A percentile compares a stretch with the other conserved stretches of the same genome.
Evolutionary conservation across 2,329 filamentous ascomycete genomes (phyloP).

Genomic region (Dactylellina drechsleri): DNA sequence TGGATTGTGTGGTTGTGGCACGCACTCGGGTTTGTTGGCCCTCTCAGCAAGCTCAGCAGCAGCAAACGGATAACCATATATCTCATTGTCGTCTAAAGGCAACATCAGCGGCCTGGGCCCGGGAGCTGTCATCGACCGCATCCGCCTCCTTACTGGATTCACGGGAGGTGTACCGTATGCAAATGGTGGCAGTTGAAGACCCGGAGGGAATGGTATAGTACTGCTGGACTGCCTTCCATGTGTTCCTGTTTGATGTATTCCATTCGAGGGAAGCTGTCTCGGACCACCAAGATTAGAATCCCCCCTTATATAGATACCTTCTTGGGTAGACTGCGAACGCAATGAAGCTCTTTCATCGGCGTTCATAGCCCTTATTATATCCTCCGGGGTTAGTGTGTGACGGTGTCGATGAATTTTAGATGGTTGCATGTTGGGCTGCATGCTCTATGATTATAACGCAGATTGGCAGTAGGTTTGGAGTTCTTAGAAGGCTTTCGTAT

Average conservation of each 20-base stretch:
- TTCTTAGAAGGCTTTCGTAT: too few species aligned
- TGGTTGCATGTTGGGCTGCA: not conserved
- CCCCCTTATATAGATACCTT: too few species aligned
- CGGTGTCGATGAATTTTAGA: slow-evolving; percentile 2
- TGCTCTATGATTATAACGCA: too few species aligned
- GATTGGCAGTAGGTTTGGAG: too few species aligned
- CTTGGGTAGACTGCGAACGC: not conserved
- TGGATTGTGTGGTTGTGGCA: slow-evolving; percentile 5
- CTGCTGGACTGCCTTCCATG: too few species aligned
- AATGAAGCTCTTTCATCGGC: not conserved
- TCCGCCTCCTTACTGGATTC: not conserved
- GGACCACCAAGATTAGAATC: too few species aligned
- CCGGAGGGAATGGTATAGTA: too few species aligned
- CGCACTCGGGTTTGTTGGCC: slow-evolving; percentile 11
- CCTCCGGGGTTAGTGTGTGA: not conserved
- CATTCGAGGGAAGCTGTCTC: too few species aligned
- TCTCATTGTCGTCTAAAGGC: not conserved
- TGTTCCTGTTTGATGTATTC: too few species aligned
- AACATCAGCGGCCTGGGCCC: not conserved
- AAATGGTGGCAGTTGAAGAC: too few species aligned
- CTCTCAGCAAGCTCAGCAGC: not conserved
- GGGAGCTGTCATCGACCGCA: not conserved
- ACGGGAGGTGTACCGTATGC: too few species aligned
- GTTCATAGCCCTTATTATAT: not conserved
- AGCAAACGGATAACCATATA: not conserved